Base-by-base conservation (phyloP, 345 rosid species). In the Excoecaria agallocha region DNA sequence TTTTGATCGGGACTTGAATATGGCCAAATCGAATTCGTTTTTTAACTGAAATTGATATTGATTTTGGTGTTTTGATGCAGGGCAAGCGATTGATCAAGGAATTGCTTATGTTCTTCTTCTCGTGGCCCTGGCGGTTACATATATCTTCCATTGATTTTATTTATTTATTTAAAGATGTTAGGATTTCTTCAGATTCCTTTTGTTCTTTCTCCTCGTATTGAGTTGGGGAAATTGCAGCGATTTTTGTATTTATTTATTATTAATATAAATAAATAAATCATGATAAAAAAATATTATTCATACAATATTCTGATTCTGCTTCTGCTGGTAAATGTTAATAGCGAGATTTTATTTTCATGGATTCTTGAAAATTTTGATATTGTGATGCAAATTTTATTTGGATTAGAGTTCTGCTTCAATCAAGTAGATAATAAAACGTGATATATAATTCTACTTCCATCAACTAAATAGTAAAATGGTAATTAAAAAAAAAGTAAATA, bases 21-120 rank as follows among this genome's bases (percentile, higher is more conserved):
- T 12, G 30, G 56, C 20, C 20, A 6, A 24, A 8, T 11, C 24
- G 15, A 4, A 24, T 12, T 20, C 35, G 30, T 30, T 30, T 30
- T 30, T 30, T 30, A 30, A 30, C 2, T 30, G 2, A 30, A 30
- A 30, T 30, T 30, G 30, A 30, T 0, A 30, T 30, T 16, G 60
- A 17, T 19, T 3, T 67, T 55, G 19, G 5, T 0, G 30, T 71
- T 66, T 2, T 59, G 39, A 15, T 48, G 56, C 74, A 82, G 87
- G 87, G 12, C 24, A 71, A 1, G 43, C 79, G 16, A 80, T 85
- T 55, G 87, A 85, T 70, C 85, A 80, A 78, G 87, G 87, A 69
- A 80, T 85, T 70, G 87, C 87, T 63, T 82, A 78, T 70, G 0
- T 76, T 38, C 79, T 85, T 41, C 72, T 85, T 8, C 9, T 82